These are phyloP conservation scores for Vaccinium macrocarpon DNA, from an alignment of 148 eudicot genomes.

Conservation along the genomic window DNA sequence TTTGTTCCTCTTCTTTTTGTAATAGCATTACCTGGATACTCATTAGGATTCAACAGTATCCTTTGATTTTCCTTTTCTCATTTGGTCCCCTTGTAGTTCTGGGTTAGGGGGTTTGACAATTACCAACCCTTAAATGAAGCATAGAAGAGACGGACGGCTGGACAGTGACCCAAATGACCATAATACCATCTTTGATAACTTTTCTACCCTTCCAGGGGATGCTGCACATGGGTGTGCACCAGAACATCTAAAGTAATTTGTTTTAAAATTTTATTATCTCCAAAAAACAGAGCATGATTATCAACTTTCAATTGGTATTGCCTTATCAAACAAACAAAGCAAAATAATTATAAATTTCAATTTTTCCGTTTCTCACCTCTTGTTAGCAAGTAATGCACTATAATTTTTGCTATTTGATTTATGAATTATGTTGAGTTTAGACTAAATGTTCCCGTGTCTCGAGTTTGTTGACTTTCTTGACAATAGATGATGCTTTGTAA, in stretches of 20 bases:
- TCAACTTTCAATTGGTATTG: neutral
- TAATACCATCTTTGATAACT: neutral
- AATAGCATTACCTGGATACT: neutral
- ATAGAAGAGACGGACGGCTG: neutral
- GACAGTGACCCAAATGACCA: neutral
- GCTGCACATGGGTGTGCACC: too few species aligned
- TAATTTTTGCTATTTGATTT: neutral
- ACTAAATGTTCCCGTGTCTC: neutral
- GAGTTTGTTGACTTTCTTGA: too few species aligned
- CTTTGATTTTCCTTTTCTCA: neutral
- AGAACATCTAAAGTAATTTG: too few species aligned
- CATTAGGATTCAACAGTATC: neutral
- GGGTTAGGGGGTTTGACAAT: neutral
- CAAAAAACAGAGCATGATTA: too few species aligned
- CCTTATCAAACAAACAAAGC: neutral
- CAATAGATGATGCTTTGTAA: neutral
- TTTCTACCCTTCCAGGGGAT: neutral
- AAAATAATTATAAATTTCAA: neutral
- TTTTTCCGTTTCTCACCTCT: neutral
- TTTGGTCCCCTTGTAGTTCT: neutral
- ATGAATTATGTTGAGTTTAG: neutral
- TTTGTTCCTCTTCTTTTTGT: too few species aligned
- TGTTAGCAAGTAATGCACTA: neutral
- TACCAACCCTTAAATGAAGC: neutral
- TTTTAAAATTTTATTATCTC: too few species aligned